These are phyloP conservation scores for Davidsoniella eucalypti DNA, from an alignment of 2,329 filamentous ascomycete species.

Conservation along the genomic window DNA sequence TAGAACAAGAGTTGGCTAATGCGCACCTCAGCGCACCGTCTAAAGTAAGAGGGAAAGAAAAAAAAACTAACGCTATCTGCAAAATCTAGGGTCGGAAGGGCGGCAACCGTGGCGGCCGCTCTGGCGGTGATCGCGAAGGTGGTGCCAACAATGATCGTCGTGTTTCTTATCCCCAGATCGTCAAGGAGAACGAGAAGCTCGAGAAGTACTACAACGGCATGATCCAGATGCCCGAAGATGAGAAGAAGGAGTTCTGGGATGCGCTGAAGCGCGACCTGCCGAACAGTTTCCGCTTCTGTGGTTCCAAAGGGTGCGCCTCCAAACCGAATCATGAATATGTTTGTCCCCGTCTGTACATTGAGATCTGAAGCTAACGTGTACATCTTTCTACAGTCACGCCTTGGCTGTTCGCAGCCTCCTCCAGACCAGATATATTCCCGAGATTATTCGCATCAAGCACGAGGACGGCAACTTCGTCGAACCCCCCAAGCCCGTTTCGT, in stretches of 20 bases:
- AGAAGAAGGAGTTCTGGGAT: conserved; percentile 70
- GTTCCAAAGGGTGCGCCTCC: conserved; percentile 60
- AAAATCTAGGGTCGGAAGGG: conserved; percentile 10
- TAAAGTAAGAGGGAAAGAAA: not conserved
- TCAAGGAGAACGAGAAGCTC: conserved; percentile 69
- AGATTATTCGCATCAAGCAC: conserved; percentile 70
- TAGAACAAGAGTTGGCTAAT: not conserved
- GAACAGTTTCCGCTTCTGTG: conserved; percentile 95
- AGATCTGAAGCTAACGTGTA: not conserved
- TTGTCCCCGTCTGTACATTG: too few relatives aligned
- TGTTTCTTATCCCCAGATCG: conserved; percentile 23
- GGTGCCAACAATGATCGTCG: conserved; percentile 4
- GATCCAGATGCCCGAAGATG: conserved; percentile 58
- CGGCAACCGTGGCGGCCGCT: conserved; percentile 11
- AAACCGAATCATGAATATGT: not conserved
- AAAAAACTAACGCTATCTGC: not conserved
- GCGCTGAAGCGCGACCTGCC: conserved; percentile 71
- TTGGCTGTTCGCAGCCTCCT: conserved; percentile 78
- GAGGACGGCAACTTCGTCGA: conserved; percentile 69
- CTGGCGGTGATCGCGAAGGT: conserved; percentile 8
- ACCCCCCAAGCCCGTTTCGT: conserved; percentile 64
- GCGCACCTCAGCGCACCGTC: not conserved
- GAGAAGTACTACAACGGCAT: conserved; percentile 75
- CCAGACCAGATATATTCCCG: conserved; percentile 74
- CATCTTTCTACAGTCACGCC: conserved; percentile 48